Evolutionary conservation across 1,284 basidiomycete genomes (phyloP), one percentile per base, ranked within the genome.

Genomic region (Tylopilus sp.): DNA sequence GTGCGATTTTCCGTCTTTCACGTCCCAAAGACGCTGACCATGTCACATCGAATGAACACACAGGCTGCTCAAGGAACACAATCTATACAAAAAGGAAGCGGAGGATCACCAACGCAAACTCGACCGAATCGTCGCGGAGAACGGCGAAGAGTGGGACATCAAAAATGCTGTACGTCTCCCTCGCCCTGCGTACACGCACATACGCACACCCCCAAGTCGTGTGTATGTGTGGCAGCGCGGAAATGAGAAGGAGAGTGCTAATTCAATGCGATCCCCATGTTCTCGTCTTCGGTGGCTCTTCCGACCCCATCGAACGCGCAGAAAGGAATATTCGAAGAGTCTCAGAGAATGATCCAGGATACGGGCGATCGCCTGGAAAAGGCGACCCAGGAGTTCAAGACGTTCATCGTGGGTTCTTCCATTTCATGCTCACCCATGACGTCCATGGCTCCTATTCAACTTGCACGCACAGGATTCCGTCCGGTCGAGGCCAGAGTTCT

Each of bases 311-410:
- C 26, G 46, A 44, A 16, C 2, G 19, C 30, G 48, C 64, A 92
- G 90, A 80, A 72, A 58, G 81, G 79, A 62, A 76, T 93, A 67
- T 65, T 85, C 51, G 84, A 86, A 54, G 91, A 94, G 71, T 84
- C 86, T 29, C 73, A 82, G 58, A 89, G 82, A 76, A 90, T 92
- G 89, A 78, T 93, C 53, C 73, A 73, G 25, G 84, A 91, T 61
- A 79, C 85, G 10, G 69, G 74, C 51, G 74, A 67, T 49, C 77
- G 84, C 45, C 70, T 92, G 26, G 78, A 75, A 49, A 79, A 76
- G 58, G 82, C 79, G 26, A 73, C 76, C 29, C 79, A 74, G 54
- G 86, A 86, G 50, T 72, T 94, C 51, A 71, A 78, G 54, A 79
- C 84, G 55, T 68, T 90, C 37, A 72, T 91, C 49, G 89, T 92